These are phyloP conservation scores for Flaveria bidentis DNA, from an alignment of 129 eudicot species.

Conservation along the genomic window DNA sequence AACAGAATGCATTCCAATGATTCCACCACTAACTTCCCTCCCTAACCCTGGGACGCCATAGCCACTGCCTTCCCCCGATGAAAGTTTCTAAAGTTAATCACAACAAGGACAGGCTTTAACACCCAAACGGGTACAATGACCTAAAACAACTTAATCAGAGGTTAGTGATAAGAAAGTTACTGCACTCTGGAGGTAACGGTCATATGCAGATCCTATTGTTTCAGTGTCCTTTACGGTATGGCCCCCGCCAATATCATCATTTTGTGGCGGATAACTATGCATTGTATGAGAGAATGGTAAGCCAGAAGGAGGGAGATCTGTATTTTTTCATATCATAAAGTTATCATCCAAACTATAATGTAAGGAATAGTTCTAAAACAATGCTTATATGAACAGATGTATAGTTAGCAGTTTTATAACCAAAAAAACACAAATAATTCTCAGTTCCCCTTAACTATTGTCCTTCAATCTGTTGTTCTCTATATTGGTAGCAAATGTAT, in stretches of 20 bases:
- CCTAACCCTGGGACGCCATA: slow-evolving; percentile 38
- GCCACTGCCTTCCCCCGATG: slow-evolving; percentile 47
- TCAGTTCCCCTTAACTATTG: background rate
- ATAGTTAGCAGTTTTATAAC: background rate
- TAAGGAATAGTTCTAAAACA: background rate
- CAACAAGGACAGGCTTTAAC: slow-evolving; percentile 11
- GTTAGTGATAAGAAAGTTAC: slow-evolving; percentile 26
- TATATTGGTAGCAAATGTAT: background rate
- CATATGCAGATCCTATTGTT: slow-evolving; percentile 69
- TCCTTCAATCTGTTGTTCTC: background rate
- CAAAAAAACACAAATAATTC: background rate
- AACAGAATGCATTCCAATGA: slow-evolving; percentile 31
- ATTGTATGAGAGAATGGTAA: slow-evolving; percentile 28
- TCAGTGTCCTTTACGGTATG: slow-evolving; percentile 42
- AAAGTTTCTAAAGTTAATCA: slow-evolving; percentile 37
- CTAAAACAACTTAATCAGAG: background rate
- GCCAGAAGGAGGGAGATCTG: slow-evolving; percentile 44
- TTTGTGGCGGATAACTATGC: slow-evolving; percentile 39
- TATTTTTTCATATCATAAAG: slow-evolving; percentile 11
- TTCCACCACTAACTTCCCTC: slow-evolving; percentile 34
- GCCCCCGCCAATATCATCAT: slow-evolving; percentile 42
- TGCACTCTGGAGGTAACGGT: slow-evolving; percentile 54
- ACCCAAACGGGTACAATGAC: slow-evolving; percentile 1
- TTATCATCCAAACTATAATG: background rate
- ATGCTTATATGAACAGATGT: background rate